phyloP scores from a whole-genome alignment of 306 rosid species.

The Lagenaria siceraria region DNA sequence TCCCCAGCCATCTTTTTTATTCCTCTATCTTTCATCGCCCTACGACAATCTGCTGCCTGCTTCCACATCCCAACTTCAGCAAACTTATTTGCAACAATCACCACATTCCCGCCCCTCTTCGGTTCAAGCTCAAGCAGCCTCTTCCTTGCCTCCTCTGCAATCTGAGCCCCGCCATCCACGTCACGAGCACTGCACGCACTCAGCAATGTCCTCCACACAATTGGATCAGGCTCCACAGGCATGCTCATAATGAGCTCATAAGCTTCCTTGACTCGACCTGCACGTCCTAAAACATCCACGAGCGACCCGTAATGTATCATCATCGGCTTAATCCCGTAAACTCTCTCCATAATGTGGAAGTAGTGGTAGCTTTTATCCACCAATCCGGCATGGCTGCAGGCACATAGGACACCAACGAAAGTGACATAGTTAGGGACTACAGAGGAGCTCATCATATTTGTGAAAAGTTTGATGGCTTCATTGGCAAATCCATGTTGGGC shows the following conservation, averaged over 20 bases:
- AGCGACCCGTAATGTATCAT: slow-evolving; percentile 71
- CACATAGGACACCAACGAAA: slow-evolving; percentile 72
- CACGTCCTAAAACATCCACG: slow-evolving; percentile 78
- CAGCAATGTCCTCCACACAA: slow-evolving; percentile 75
- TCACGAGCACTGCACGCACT: slow-evolving; percentile 52
- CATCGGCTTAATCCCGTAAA: slow-evolving; percentile 55
- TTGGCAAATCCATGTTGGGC: slow-evolving; percentile 78
- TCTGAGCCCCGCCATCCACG: slow-evolving; percentile 28
- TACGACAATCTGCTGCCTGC: slow-evolving; percentile 53
- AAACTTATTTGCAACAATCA: slow-evolving; percentile 73
- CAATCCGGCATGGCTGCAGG: slow-evolving; percentile 83
- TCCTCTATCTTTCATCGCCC: slow-evolving; percentile 48
- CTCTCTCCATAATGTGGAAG: slow-evolving; percentile 51
- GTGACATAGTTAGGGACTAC: slow-evolving; percentile 65
- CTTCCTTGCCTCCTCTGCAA: slow-evolving; percentile 47
- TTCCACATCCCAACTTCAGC: slow-evolving; percentile 90
- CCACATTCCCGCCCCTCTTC: slow-evolving; percentile 60
- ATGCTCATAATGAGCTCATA: slow-evolving; percentile 44
- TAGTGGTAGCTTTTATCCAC: slow-evolving; percentile 47
- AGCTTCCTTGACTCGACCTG: slow-evolving; percentile 60
- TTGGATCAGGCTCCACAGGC: slow-evolving; percentile 54
- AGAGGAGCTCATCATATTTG: slow-evolving; percentile 25
- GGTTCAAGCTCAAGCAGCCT: slow-evolving; percentile 69
- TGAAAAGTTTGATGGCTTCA: slow-evolving; percentile 58
- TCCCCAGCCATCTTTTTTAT: slow-evolving; percentile 78